Percentiles rank a stretch among this genome's conserved stretches.
These are phyloP conservation scores for Colletotrichum tofieldiae DNA, from an alignment of 2,329 filamentous ascomycete genomes.

Conservation along the genomic window DNA sequence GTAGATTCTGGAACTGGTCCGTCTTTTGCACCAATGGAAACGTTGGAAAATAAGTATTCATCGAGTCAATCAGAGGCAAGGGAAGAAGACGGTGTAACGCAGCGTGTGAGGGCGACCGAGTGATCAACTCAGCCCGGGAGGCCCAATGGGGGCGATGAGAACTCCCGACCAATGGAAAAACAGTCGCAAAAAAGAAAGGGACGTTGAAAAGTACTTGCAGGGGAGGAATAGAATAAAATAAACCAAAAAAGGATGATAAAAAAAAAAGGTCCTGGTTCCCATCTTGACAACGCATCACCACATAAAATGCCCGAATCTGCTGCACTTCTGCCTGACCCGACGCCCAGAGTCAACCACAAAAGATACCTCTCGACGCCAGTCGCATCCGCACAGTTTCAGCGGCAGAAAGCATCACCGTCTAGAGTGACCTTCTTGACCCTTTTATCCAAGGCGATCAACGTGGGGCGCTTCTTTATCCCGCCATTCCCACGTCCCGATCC, in stretches of 20 bases:
- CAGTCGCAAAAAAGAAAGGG: slow-evolving; percentile 18
- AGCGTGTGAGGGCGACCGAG: background rate
- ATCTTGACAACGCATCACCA: slow-evolving; percentile 69
- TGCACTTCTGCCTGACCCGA: slow-evolving; percentile 65
- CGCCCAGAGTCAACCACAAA: slow-evolving; percentile 35
- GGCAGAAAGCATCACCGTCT: slow-evolving; percentile 23
- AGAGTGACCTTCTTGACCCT: background rate
- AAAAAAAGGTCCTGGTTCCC: slow-evolving; percentile 10
- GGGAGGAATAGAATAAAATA: slow-evolving; percentile 9
- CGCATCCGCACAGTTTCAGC: slow-evolving; percentile 11
- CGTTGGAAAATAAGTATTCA: slow-evolving; percentile 6
- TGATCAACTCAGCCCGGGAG: background rate
- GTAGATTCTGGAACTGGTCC: slow-evolving; percentile 7
- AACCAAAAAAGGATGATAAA: slow-evolving; percentile 39
- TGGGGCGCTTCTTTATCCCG: slow-evolving; percentile 22
- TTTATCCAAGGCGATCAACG: slow-evolving; percentile 27
- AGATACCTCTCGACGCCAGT: slow-evolving; percentile 5
- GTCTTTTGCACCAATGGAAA: slow-evolving; percentile 38
- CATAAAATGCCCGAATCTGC: slow-evolving; percentile 59
- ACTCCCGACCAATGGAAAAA: slow-evolving; percentile 11
- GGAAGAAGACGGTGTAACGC: slow-evolving; percentile 12
- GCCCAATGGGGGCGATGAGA: slow-evolving; percentile 16
- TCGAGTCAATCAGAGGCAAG: slow-evolving; percentile 36
- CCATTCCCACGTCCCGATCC: slow-evolving; percentile 20
- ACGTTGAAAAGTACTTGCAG: background rate